Evolutionary conservation across 2,329 filamentous ascomycete species (phyloP), one percentile per base, ranked within the genome.

Genomic region (Fusarium luffae): DNA sequence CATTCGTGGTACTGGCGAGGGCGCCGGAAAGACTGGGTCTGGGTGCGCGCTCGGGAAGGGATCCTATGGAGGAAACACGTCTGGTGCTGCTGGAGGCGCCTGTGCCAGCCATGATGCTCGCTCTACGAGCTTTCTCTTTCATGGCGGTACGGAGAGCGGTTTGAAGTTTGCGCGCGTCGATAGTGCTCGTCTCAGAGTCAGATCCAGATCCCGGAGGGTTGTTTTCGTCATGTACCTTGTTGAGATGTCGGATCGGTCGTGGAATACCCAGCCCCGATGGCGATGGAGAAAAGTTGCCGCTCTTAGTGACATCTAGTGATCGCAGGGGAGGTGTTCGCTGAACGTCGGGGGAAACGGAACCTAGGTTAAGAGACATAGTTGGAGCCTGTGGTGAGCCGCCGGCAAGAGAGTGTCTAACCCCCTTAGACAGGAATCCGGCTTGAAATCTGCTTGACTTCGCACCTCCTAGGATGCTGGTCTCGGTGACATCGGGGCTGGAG

Each of bases 371-470:
- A n/a, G 85, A 86, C 62, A 90, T 80, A 10, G 84, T 84, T 16
- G 88, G 86, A 3, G 86, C 82, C 16, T 82, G 81, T 16, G 87
- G 85, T 7, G 92, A 93, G 54, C 87, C 90, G 47, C 86, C 83
- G 42, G 79, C 80, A 40, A 81, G 75, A 3, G 83, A 82, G 4
- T 78, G 74, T 44, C 82, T 80, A 42, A 79, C 72, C 37, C 73
- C 75, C 76, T 87, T 87, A 82, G 92, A 89, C 25, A 98, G 82
- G 78, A 97, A 97, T 7, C 95, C 95, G 4, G 94, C 87, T 74
- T 97, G 93, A 82, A 98, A 98, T 44, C 95, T 88, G 80, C 88
- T 92, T 52, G 88, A 88, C 73, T 92, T 92, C 34, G 80, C 72
- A 18, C 75, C 62, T 25, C 66, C 58, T 47, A 71, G 66, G 47